Evolutionary conservation across 164 flowering plant genomes (phyloP), one percentile per base, ranked within the genome.

Genomic region (Amborella trichopoda): DNA sequence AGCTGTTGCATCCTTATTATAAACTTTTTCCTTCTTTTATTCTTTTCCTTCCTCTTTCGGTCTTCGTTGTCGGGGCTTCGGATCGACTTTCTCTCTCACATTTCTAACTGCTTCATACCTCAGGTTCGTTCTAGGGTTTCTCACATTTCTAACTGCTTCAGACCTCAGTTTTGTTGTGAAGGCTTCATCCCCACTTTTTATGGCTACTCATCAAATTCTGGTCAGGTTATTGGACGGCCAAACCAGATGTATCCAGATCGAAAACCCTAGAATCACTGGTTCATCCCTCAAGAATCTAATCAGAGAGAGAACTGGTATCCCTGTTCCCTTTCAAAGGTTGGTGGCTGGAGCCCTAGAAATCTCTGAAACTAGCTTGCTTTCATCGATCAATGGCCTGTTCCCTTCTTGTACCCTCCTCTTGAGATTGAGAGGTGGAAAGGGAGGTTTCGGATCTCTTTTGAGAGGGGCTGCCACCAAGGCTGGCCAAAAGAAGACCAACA

Each of bases 401-500:
- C 67, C 70, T 11, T 68, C 84, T 8, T 49, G 77, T 20, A 33
- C 60, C 37, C 68, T 78, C 32, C 55, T 65, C 14, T 58, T 62
- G 38, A 74, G 82, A 10, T 76, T 87, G 27, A 62, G 46, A 13
- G 99, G 99, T 3, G 99, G 95, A 13, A 93, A 93, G 66, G 96
- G 96, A 0, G 99, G 99, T 26, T 93, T 93, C 43, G 99, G 99
- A 1, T 93, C 96, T 1, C 80, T 93, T 10, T 73, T 93, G 14
- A 71, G 96, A 6, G 99, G 96, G 1, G 95, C 96, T 6, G 99
- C 83, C 21, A 82, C 99, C 8, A 93, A 91, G 59, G 95, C 95
- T 4, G 96, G 99, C 5, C 99, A 93, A 71, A 91, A 87, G 71
- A 93, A 93, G 73, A 93, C 96, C 10, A 85, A 81, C 58, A 93